Conservation (phyloP, 2,329 filamentous ascomycete species). For the Geosmithia flava region DNA sequence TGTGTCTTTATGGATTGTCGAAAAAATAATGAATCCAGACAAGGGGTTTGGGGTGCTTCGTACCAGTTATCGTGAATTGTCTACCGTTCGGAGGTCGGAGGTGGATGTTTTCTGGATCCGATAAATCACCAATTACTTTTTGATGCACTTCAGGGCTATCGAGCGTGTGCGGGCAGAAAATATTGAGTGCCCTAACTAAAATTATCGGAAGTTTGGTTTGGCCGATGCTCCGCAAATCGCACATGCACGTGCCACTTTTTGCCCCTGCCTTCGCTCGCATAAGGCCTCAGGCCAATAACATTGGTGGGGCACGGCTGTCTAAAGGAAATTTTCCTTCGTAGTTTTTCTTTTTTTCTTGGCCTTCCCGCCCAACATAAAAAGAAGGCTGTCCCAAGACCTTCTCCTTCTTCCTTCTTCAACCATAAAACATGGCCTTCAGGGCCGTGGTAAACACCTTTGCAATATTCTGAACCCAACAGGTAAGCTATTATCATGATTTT, state of each 20-base stretch:
- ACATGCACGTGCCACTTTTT: not conserved
- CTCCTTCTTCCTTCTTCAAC: conserved; percentile 1
- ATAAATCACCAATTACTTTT: conserved; percentile 25
- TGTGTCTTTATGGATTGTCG: not conserved
- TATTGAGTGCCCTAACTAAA: conserved; percentile 28
- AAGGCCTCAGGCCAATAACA: not conserved
- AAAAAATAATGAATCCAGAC: not conserved
- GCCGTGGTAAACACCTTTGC: not conserved
- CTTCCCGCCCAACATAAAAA: not conserved
- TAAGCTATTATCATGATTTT: conserved; percentile 2
- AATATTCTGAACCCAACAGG: not conserved
- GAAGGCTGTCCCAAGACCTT: not conserved
- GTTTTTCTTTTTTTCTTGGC: conserved; percentile 4
- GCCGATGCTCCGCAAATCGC: conserved; percentile 7
- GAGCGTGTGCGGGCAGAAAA: conserved; percentile 27
- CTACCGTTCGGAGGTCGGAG: conserved; percentile 20
- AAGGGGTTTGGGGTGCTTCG: conserved; percentile 14
- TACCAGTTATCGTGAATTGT: conserved; percentile 26
- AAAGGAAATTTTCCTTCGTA: conserved; percentile 6
- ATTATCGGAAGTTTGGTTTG: conserved; percentile 15
- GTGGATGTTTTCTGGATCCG: conserved; percentile 24
- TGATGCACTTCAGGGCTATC: conserved; percentile 21
- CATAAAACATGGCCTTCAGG: not conserved
- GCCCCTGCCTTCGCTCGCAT: too few species aligned
- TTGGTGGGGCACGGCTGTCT: not conserved